Evolutionary conservation across 2,329 filamentous ascomycete species (phyloP).

Genomic region (Helotiales sp.): DNA sequence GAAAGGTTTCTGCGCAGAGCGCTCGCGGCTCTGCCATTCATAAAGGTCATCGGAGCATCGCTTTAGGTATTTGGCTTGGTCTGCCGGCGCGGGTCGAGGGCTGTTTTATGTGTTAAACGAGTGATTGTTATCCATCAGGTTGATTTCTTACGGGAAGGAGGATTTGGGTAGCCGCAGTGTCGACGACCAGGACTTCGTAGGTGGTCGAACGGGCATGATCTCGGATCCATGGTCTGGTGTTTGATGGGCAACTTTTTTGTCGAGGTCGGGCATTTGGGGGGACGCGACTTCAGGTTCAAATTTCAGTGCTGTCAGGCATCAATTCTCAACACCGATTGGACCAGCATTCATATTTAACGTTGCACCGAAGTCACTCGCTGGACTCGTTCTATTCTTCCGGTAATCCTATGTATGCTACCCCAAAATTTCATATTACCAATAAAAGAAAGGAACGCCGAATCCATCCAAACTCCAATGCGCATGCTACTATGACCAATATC

Average conservation of each 20-base stretch:
- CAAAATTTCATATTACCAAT: not conserved
- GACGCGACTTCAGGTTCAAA: slow-evolving; percentile 23
- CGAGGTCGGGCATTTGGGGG: slow-evolving; percentile 1
- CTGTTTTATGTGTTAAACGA: slow-evolving; percentile 31
- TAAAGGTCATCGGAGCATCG: slow-evolving; percentile 89
- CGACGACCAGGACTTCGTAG: slow-evolving; percentile 68
- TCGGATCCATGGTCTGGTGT: slow-evolving; percentile 26
- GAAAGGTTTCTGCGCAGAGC: slow-evolving; percentile 58
- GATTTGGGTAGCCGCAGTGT: slow-evolving; percentile 78
- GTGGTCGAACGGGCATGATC: slow-evolving; percentile 41
- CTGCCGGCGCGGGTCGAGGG: slow-evolving; percentile 47
- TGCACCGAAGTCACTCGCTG: too few species aligned
- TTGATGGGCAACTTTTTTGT: slow-evolving; percentile 9
- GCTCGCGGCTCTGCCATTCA: slow-evolving; percentile 70
- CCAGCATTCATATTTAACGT: too few species aligned
- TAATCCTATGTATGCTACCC: slow-evolving; percentile 6
- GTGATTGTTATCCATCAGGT: not conserved
- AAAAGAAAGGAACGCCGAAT: not conserved
- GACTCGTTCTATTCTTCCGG: slow-evolving; percentile 3
- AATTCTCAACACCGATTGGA: slow-evolving; percentile 13
- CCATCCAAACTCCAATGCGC: slow-evolving; percentile 11
- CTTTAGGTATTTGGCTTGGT: slow-evolving; percentile 64
- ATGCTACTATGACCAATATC: slow-evolving; percentile 11
- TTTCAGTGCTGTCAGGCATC: slow-evolving; percentile 10
- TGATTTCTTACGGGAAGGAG: slow-evolving; percentile 65